Percentiles rank a stretch among this genome's conserved stretches.
phyloP scores from a whole-genome alignment of 768 basidiomycete species.

The Mycena leptocephala region DNA sequence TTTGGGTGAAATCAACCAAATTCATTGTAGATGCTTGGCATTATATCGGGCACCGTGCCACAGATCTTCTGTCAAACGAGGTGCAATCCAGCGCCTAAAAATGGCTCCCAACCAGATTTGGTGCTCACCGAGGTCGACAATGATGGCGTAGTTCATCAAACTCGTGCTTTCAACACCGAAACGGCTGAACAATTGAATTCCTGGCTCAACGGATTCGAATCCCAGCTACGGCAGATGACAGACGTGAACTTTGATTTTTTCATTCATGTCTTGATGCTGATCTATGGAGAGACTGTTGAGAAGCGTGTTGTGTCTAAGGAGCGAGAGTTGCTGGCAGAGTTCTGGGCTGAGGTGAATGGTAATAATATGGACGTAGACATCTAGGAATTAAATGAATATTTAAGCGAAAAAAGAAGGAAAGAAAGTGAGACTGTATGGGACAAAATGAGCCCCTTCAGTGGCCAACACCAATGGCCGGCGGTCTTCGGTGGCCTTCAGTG shows the following conservation, averaged over 20 bases:
- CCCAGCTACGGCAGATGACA: slow-evolving; percentile 2
- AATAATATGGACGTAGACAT: too few species aligned
- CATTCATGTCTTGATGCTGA: slow-evolving; percentile 5
- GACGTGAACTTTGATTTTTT: slow-evolving; percentile 8
- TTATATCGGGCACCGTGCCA: slow-evolving; percentile 22
- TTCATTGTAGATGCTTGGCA: slow-evolving; percentile 39
- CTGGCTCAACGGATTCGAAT: neutral
- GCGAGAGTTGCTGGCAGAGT: too few species aligned
- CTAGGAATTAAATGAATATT: too few species aligned
- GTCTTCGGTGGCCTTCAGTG: too few species aligned
- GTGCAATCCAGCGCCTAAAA: slow-evolving; percentile 32
- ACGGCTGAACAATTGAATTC: slow-evolving; percentile 18
- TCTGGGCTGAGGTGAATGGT: too few species aligned
- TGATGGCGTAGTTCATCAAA: slow-evolving; percentile 17
- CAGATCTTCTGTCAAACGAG: slow-evolving; percentile 5
- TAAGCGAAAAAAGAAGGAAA: too few species aligned
- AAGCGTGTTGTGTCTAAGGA: neutral
- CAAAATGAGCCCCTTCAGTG: too few species aligned
- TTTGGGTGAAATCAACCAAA: slow-evolving; percentile 24
- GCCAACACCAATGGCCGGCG: too few species aligned
- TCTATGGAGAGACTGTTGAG: neutral
- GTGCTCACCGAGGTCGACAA: slow-evolving; percentile 7
- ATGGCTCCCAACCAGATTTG: slow-evolving; percentile 38
- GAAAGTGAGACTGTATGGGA: too few species aligned
- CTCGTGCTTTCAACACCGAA: slow-evolving; percentile 38